Percentiles rank a stretch among this genome's conserved stretches.
Evolutionary conservation across 148 eudicot species (phyloP).

Genomic region (Oxyria digyna): DNA sequence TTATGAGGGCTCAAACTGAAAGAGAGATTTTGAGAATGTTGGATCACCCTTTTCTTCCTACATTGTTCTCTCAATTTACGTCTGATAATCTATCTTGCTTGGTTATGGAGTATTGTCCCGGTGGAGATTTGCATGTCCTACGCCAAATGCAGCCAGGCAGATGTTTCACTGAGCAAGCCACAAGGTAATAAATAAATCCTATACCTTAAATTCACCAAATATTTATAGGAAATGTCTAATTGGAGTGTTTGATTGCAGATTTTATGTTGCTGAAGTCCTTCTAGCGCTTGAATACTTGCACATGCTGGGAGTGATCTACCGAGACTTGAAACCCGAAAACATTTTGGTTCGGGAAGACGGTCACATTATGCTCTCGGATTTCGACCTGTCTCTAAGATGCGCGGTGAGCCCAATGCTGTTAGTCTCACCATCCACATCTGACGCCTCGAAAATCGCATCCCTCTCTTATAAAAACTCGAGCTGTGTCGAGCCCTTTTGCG

Average conservation of each 20-base stretch:
- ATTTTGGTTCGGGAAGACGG: constrained; percentile 88
- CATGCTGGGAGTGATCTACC: constrained; percentile 88
- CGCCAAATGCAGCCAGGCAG: constrained; percentile 83
- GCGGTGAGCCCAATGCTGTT: constrained; percentile 71
- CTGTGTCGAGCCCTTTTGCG: constrained; percentile 71
- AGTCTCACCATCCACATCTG: constrained; percentile 39
- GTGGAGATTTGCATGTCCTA: constrained; percentile 90
- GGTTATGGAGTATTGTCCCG: constrained; percentile 97
- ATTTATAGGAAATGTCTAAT: neutral
- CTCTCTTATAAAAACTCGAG: constrained; percentile 57
- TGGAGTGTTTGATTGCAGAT: constrained; percentile 28
- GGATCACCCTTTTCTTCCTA: constrained; percentile 96
- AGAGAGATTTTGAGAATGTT: constrained; percentile 76
- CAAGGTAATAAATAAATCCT: constrained; percentile 56
- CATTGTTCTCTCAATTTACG: constrained; percentile 70
- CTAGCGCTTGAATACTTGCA: constrained; percentile 84
- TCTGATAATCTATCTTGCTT: constrained; percentile 86
- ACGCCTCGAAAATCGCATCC: constrained; percentile 36
- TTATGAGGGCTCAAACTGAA: constrained; percentile 82
- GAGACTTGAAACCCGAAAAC: constrained; percentile 86
- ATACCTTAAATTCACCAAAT: too few relatives aligned
- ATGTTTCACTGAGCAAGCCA: constrained; percentile 80
- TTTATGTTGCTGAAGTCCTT: constrained; percentile 82
- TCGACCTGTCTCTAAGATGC: constrained; percentile 82
- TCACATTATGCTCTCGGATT: constrained; percentile 91